A percentile compares a stretch with the other conserved stretches of the same genome.
phyloP scores from a whole-genome alignment of 164 flowering plant species.

The Paratinospora sagittata region DNA sequence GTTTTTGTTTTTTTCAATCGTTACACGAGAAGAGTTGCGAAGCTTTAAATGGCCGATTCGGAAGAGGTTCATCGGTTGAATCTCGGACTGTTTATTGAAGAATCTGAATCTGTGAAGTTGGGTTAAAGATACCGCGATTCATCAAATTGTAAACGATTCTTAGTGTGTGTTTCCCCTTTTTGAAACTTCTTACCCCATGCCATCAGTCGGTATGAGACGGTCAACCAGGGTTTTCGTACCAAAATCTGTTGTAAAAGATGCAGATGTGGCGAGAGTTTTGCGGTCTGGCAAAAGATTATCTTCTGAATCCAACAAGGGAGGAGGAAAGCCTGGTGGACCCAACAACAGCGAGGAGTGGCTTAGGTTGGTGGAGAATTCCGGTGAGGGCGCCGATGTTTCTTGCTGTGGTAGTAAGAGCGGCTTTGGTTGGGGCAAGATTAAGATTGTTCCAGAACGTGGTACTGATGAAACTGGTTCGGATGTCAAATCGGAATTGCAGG shows the following conservation, averaged over 20 bases:
- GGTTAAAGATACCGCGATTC: neutral
- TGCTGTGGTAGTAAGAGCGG: conserved; percentile 1
- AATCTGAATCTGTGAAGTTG: neutral
- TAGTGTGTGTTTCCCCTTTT: conserved; percentile 6
- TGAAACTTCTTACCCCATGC: conserved; percentile 38
- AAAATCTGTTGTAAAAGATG: conserved; percentile 36
- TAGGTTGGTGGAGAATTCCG: conserved; percentile 18
- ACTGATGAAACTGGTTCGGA: conserved; percentile 4
- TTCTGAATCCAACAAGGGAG: conserved; percentile 27
- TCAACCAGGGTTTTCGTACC: conserved; percentile 62
- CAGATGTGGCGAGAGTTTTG: conserved; percentile 47
- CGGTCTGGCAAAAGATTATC: conserved; percentile 65
- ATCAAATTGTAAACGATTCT: conserved; percentile 6
- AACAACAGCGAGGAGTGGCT: conserved; percentile 30
- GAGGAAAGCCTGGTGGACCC: conserved; percentile 17
- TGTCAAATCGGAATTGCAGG: neutral
- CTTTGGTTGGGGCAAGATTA: conserved; percentile 15
- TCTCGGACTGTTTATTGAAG: neutral
- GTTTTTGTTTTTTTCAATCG: neutral
- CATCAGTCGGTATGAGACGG: conserved; percentile 67
- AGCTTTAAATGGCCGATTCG: no score
- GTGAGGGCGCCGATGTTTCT: conserved; percentile 15
- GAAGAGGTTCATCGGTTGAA: neutral
- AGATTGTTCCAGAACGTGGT: conserved; percentile 1
- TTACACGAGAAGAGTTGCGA: neutral